Evolutionary conservation across 2,329 filamentous ascomycete species (phyloP).

Genomic region (Botrytis cinerea): DNA sequence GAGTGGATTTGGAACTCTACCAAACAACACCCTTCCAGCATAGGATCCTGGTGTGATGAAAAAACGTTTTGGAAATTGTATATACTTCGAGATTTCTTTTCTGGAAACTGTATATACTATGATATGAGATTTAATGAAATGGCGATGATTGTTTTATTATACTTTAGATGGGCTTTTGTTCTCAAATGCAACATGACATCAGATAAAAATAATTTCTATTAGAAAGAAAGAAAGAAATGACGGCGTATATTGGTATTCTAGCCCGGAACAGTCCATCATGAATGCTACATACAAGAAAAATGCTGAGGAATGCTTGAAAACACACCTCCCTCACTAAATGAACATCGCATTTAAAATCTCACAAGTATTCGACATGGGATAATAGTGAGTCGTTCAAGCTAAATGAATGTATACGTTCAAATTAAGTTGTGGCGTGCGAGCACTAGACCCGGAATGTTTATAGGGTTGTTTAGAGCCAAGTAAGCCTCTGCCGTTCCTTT

Average conservation of each 20-base stretch:
- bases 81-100: not conserved
- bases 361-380: not conserved
- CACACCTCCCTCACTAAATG: not conserved
- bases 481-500: not conserved
- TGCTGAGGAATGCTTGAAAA: not conserved
- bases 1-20: conserved; percentile 16
- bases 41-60: not conserved
- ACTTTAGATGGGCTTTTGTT: not conserved
- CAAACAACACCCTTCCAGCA: conserved; percentile 17
- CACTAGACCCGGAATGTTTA: not conserved
- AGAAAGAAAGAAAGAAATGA: not conserved
- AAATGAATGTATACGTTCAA: not conserved
- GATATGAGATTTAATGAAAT: not conserved
- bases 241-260: not conserved
- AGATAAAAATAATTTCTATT: not conserved
- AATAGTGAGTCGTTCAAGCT: not conserved
- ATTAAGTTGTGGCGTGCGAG: not conserved
- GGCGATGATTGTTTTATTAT: not conserved
- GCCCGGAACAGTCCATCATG: not conserved
- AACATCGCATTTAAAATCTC: not conserved
- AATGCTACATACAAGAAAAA: not conserved
- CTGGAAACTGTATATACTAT: not conserved
- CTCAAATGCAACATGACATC: not conserved
- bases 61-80: not conserved
- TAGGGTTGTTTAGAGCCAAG: not conserved